phyloP scores from a whole-genome alignment of 257 asterid genomes.

The Solanum sejunctum region DNA sequence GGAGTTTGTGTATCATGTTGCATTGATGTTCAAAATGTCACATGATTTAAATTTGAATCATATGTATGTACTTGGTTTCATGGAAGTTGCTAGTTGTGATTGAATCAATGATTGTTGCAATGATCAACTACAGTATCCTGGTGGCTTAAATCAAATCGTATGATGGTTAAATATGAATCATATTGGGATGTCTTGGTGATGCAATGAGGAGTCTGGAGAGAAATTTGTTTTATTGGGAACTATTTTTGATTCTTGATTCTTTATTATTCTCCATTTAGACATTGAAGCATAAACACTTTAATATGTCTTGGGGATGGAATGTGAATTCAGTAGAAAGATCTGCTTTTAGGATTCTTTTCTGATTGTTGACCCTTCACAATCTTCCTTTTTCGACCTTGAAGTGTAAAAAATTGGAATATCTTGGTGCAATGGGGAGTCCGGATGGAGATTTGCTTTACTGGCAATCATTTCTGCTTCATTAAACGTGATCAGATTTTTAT shows the following conservation, averaged over 20 bases:
- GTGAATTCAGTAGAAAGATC: not conserved
- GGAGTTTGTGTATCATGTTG: not conserved
- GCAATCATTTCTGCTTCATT: not conserved
- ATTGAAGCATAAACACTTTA: not conserved
- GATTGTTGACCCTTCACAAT: not conserved
- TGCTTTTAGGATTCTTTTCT: not conserved
- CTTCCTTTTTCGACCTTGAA: not conserved
- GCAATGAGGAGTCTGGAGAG: not conserved
- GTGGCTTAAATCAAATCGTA: not conserved
- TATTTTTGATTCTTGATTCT: not conserved
- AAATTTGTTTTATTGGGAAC: not conserved
- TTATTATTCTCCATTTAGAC: not conserved
- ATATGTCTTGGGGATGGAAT: not conserved
- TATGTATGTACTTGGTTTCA: not conserved
- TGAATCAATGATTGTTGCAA: not conserved
- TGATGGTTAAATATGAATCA: not conserved
- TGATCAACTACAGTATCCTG: not conserved
- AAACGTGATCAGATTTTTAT: not conserved
- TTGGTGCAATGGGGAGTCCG: not conserved
- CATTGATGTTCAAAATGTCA: not conserved
- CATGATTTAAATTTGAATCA: not conserved
- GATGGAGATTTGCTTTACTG: not conserved
- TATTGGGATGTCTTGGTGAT: not conserved
- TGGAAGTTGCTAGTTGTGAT: not conserved
- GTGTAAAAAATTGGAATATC: not conserved